Base-by-base conservation (phyloP, 1,284 basidiomycete genomes). In the Amylostereum chailletii region DNA sequence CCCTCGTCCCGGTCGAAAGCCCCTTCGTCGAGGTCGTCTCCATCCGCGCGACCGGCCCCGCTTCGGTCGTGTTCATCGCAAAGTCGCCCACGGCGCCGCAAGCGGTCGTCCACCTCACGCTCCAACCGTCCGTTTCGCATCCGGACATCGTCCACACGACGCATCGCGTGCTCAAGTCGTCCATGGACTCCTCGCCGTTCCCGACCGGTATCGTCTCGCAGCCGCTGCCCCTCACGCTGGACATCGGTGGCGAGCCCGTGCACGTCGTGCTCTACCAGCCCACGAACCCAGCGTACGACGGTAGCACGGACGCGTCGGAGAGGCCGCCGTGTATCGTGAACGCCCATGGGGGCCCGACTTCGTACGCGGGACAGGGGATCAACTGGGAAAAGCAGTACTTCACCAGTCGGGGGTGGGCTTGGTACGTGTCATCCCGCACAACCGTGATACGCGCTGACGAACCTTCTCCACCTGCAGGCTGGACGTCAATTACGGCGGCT, bases 401-500 rank as follows among this genome's bases (percentile, higher is more conserved):
- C 55, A 86, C 83, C 0, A 75, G 73, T n/a, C 71, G 83, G 3
- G 83, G 84, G 19, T 86, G 69, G 68, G 80, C 71, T 5, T 83
- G 80, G 76, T 80, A 55, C 42, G 71, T 61, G 1, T 27, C 27
- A 41, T 27, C 31, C 34, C 33, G 2, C 44, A 1, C 32, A 11
- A 5, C 8, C 27, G 33, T 10, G 27, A n/a, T 34, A 29, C 1
- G 27, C 29, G 5, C 47, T 39, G 33, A 33, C 37, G 37, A 5
- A 51, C 36, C 50, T 42, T 47, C 32, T 39, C 3, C 19, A 19
- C 3, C 37, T n/a, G 50, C 51, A 83, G 82, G 74, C 63, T 85
- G 26, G 76, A 79, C 51, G 81, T 88, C 11, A 82, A 86, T 58
- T 86, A 85, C 56, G 74, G 83, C 4, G 86, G 86, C 1, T 83